Conservation (phyloP, 106 monocot species). For the Dactylorhiza incarnata region DNA sequence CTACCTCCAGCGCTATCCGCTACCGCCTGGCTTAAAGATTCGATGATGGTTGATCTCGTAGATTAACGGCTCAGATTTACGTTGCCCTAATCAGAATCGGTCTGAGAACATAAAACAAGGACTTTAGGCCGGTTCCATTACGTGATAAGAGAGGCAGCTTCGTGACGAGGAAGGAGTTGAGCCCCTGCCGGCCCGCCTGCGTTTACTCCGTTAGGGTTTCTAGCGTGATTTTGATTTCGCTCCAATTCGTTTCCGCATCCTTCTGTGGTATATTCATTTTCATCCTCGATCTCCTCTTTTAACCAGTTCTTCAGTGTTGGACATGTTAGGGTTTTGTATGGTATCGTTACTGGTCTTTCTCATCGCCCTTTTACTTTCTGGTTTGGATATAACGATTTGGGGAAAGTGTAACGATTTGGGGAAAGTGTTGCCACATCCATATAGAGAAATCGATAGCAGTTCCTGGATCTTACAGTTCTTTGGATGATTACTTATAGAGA, state of each 20-base stretch:
- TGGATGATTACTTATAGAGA: neutral
- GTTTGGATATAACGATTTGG: neutral
- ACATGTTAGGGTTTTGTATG: neutral
- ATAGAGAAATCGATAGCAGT: neutral
- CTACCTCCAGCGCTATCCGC: too few species aligned
- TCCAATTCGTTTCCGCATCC: neutral
- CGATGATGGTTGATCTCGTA: neutral
- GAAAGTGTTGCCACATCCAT: neutral
- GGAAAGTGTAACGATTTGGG: neutral
- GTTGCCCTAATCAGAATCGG: neutral
- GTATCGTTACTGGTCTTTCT: neutral
- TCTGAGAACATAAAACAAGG: neutral
- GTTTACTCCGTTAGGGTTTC: neutral
- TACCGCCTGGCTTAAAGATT: neutral
- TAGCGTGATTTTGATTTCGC: neutral
- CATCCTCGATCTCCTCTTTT: neutral
- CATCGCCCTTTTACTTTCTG: neutral
- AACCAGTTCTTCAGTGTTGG: neutral
- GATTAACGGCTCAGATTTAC: conserved; percentile 1
- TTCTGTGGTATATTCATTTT: neutral
- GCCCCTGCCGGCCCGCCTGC: neutral
- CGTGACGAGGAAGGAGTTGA: neutral
- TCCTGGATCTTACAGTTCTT: neutral
- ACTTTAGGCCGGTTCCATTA: neutral
- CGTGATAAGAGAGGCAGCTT: neutral